A percentile compares a stretch with the other conserved stretches of the same genome.
phyloP scores from a whole-genome alignment of 257 asterid species.

The Nicotiana knightiana region DNA sequence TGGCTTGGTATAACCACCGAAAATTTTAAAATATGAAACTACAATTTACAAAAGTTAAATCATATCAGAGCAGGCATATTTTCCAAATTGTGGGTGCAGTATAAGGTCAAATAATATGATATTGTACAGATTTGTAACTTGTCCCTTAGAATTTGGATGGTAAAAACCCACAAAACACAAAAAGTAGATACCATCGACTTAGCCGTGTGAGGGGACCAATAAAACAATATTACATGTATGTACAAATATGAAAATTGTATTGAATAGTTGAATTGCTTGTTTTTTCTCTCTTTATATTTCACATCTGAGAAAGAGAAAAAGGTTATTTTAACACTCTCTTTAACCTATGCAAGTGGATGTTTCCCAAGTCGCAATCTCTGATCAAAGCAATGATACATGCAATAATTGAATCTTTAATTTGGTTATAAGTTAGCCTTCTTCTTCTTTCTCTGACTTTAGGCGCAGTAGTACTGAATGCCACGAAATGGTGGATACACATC shows the following conservation, averaged over 20 bases:
- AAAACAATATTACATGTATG: neutral
- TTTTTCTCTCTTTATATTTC: neutral
- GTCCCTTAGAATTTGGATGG: neutral
- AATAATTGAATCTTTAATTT: constrained; percentile 26
- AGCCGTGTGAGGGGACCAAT: neutral
- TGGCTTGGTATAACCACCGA: neutral
- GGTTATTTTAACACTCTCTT: neutral
- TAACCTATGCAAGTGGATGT: constrained; percentile 19
- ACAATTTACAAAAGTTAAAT: too few relatives aligned
- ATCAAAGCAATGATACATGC: constrained; percentile 27
- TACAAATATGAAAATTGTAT: neutral
- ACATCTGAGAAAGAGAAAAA: neutral
- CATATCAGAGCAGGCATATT: too few relatives aligned
- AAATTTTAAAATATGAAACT: too few relatives aligned
- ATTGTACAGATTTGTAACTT: neutral
- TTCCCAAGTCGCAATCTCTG: constrained; percentile 25
- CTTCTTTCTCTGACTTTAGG: neutral
- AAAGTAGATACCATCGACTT: neutral
- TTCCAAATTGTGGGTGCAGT: too few relatives aligned
- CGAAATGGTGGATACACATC: neutral
- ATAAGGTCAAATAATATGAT: neutral
- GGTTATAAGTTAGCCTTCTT: neutral
- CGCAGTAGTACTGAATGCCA: neutral
- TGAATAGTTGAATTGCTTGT: neutral
- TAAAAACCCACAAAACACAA: neutral